A percentile compares a stretch with the other conserved stretches of the same genome.
Evolutionary conservation across 805 yeast genomes (phyloP).

Genomic region (Myxozyma vanderwaltii): DNA sequence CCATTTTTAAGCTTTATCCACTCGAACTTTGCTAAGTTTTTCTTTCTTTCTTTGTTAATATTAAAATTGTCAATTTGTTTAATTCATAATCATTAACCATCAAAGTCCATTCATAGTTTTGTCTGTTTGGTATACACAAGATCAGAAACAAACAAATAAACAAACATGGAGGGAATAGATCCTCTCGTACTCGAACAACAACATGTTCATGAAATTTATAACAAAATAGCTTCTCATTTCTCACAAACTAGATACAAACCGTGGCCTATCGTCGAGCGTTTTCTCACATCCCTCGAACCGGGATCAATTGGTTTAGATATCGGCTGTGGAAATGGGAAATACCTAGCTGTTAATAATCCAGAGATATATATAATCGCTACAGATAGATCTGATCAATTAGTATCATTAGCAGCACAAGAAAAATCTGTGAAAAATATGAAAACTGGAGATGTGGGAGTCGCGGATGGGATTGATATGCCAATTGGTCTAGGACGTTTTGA

Average conservation of each 20-base stretch:
- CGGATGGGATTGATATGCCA: constrained; percentile 77
- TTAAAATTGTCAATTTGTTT: no score
- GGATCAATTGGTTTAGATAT: constrained; percentile 84
- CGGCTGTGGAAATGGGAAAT: constrained; percentile 98
- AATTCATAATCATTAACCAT: no score
- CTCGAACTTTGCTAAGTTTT: no score
- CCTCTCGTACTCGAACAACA: constrained; percentile 55
- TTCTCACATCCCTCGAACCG: constrained; percentile 51
- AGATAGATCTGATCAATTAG: constrained; percentile 41
- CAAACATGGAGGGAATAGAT: constrained; percentile 13
- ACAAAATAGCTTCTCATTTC: constrained; percentile 89
- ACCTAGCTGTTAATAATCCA: constrained; percentile 64
- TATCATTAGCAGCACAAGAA: constrained; percentile 17
- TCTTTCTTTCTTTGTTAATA: no score
- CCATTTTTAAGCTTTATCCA: neutral
- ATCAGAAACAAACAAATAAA: neutral
- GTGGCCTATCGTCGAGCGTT: constrained; percentile 91
- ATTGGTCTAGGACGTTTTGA: constrained; percentile 57
- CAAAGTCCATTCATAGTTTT: no score
- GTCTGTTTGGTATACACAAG: no score
- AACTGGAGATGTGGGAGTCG: constrained; percentile 62
- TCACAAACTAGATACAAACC: constrained; percentile 94
- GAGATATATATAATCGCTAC: constrained; percentile 71
- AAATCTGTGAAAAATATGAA: constrained; percentile 36
- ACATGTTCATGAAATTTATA: constrained; percentile 89